Base-by-base conservation (phyloP, 2,329 filamentous ascomycete species). In the Metarhizium guizhouense region DNA sequence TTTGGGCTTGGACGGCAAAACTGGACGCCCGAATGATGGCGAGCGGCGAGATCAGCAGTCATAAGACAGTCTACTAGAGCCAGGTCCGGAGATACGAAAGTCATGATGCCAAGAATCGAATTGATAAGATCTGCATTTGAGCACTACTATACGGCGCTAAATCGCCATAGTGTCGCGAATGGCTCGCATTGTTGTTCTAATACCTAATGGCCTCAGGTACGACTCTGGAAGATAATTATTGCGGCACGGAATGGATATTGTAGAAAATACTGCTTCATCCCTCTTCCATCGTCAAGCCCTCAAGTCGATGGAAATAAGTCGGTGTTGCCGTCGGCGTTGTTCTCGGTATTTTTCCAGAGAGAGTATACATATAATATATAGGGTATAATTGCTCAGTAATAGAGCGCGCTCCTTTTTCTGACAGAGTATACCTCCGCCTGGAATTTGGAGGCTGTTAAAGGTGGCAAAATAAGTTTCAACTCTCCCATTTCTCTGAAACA, bases 401-500 rank as follows among this genome's bases (percentile, higher is more conserved):
- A 1, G 25, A 25, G 25, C 25, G 25, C 4, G 1, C 25, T 25
- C 25, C 25, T 25, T 25, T 25, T 25, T 25, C 25, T 25, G 25
- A 25, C 25, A 25, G 25, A 25, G 25, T 25, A 25, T 4, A 25
- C 4, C 25, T 25, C 25, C 25, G 1, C 4, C 25, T 4, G 1
- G 1, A 25, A 1, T 4, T 4, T 25, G 1, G 25, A 4, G 25
- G 1, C 1, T 25, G 25, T 1, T 56, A 57, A 74, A 77, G 0
- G 76, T 76, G 3, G 70, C 74, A 30, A 78, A 67, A 56, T 79
- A 75, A 6, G 78, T 62, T 38, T 74, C 67, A 32, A 73, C 66
- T 14, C 70, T 56, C 2, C 67, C 66, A 6, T 68, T 63, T 4
- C 65, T 38, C 16, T 57, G 61, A 1, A 74, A 59, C 0, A 78